Evolutionary conservation across 306 rosid species (phyloP).

Genomic region (Dryas alaskensis): DNA sequence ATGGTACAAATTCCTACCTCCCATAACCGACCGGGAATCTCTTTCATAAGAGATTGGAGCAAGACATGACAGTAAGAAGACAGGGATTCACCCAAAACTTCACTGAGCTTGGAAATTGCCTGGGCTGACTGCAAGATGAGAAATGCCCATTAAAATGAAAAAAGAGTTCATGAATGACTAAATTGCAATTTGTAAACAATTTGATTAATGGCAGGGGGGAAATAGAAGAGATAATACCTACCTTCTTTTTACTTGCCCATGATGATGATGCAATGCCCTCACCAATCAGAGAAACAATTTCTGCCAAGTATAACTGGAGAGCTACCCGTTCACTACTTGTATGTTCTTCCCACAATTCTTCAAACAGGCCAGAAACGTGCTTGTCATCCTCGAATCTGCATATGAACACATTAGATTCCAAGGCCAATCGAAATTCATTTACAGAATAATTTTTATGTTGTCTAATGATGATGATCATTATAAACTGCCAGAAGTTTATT

Average conservation of each 20-base stretch:
- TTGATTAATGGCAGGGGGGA: slow-evolving; percentile 22
- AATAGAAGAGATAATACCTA: slow-evolving; percentile 27
- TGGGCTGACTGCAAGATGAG: slow-evolving; percentile 67
- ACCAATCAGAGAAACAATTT: slow-evolving; percentile 76
- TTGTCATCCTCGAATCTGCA: slow-evolving; percentile 88
- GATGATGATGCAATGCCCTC: slow-evolving; percentile 77
- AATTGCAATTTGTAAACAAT: slow-evolving; percentile 14
- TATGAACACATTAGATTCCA: slow-evolving; percentile 9
- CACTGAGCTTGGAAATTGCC: slow-evolving; percentile 85
- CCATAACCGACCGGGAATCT: slow-evolving; percentile 92
- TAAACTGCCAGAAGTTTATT: neutral
- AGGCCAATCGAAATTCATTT: neutral
- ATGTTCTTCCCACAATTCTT: slow-evolving; percentile 97
- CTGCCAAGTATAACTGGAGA: slow-evolving; percentile 73
- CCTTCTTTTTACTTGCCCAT: slow-evolving; percentile 85
- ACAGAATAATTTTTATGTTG: neutral
- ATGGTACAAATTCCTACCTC: slow-evolving; percentile 52
- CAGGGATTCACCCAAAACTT: slow-evolving; percentile 87
- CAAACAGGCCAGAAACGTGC: slow-evolving; percentile 63
- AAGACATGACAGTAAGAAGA: slow-evolving; percentile 61
- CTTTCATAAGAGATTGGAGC: slow-evolving; percentile 80
- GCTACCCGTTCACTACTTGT: slow-evolving; percentile 89
- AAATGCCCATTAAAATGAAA: slow-evolving; percentile 22
- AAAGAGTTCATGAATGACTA: neutral
- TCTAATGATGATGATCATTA: neutral